Evolutionary conservation across 495 filamentous ascomycete species (phyloP), one percentile per base, ranked within the genome.

Genomic region (Evernia prunastri): DNA sequence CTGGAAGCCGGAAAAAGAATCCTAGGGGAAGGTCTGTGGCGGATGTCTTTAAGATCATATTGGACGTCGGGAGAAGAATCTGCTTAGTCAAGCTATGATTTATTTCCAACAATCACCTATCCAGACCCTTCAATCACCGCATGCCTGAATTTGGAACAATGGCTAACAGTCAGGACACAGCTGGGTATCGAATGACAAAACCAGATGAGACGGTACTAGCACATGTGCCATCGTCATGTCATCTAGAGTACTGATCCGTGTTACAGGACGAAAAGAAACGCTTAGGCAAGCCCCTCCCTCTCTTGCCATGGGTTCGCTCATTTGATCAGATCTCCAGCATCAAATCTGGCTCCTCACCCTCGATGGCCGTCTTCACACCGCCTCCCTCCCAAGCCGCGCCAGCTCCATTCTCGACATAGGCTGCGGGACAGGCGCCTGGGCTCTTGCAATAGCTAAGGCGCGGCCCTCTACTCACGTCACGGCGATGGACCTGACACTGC

Each of bases 401-500:
- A 17, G 20, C 8, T 42, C 56, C 33, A 36, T 59, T 4, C 56
- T 59, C n/a, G 56, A 59, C 35, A 40, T 59, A 9, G 56, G 56
- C 29, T 37, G 33, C 33, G 56, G 56, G 23, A 37, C 11, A 5
- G 56, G 56, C 3, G 20, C 56, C 11, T 59, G 56, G 56, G 35
- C 56, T 5, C 6, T 59, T 23, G 56, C 13, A 37, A 20, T 59
- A 3, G 56, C 56, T 33, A 37, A 5, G 3, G 4, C 36, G 25
- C 35, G 18, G 5, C 56, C 56, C 11, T 4, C 3, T 3, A n/a
- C 56, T n/a, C 29, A 59, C 15, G 33, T 40, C 5, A 4, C 40
- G 5, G 56, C 82, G n/a, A 37, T n/a, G 4, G 56, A 59, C 20
- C 31, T 59, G 12, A 59, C 31, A 3, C 56, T 36, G 4, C 56